phyloP scores from a whole-genome alignment of 2,329 filamentous ascomycete species.

The Neurospora crassa region DNA sequence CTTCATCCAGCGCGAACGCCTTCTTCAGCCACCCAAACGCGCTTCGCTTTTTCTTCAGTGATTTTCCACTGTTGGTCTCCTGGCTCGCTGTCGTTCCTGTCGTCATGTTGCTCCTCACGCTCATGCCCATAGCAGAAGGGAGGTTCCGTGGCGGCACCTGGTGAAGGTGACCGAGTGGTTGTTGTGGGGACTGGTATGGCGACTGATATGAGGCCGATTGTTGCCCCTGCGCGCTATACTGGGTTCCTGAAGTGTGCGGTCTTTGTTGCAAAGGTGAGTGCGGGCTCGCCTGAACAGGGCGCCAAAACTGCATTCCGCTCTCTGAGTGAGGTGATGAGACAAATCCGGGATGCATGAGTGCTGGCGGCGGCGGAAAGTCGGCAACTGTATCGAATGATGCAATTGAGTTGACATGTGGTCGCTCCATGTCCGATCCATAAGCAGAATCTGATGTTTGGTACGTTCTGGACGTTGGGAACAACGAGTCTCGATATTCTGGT shows the following conservation, averaged over 20 bases:
- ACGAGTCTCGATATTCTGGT: slow-evolving; percentile 25
- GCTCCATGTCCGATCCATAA: slow-evolving; percentile 38
- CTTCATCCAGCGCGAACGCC: slow-evolving; percentile 55
- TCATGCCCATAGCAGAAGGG: slow-evolving; percentile 47
- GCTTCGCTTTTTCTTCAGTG: slow-evolving; percentile 56
- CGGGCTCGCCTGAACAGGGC: slow-evolving; percentile 52
- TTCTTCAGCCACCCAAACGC: slow-evolving; percentile 62
- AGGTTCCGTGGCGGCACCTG: slow-evolving; percentile 35
- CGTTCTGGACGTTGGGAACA: slow-evolving; percentile 17
- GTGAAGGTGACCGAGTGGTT: slow-evolving; percentile 22
- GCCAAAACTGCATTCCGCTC: slow-evolving; percentile 41
- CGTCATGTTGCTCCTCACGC: slow-evolving; percentile 46
- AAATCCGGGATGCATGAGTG: slow-evolving; percentile 26
- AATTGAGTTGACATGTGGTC: slow-evolving; percentile 27
- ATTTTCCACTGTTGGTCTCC: slow-evolving; percentile 27
- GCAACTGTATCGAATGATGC: slow-evolving; percentile 21
- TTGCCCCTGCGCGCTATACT: background rate
- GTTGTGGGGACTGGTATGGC: slow-evolving; percentile 12
- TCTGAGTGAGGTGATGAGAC: slow-evolving; percentile 42
- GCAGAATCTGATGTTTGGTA: slow-evolving; percentile 36
- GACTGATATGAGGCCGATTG: background rate
- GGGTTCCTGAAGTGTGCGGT: slow-evolving; percentile 41
- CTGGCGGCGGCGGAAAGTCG: slow-evolving; percentile 30
- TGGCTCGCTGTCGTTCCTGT: slow-evolving; percentile 28
- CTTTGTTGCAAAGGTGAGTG: slow-evolving; percentile 54